These are phyloP conservation scores for Penicillium sclerotigenum DNA, from an alignment of 2,329 filamentous ascomycete genomes.

Conservation along the genomic window DNA sequence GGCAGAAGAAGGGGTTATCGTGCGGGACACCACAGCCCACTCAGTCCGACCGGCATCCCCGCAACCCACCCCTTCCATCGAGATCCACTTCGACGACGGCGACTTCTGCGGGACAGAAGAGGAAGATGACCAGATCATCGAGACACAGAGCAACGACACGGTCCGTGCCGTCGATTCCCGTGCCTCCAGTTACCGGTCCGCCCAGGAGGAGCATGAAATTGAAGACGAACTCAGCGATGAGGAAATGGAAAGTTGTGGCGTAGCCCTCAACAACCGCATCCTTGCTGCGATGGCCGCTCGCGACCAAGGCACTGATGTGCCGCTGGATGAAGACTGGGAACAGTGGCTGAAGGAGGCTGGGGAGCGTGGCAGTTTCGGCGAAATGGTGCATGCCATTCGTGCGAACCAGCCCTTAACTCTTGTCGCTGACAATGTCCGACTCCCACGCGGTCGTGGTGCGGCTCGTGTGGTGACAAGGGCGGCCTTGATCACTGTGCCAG, in stretches of 20 bases:
- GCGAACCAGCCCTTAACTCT: slow-evolving; percentile 35
- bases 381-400: slow-evolving; percentile 41
- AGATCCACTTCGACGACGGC: slow-evolving; percentile 32
- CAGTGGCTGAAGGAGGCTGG: slow-evolving; percentile 58
- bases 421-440: slow-evolving; percentile 24
- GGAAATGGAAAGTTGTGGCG: slow-evolving; percentile 51
- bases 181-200: slow-evolving; percentile 21
- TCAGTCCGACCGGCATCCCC: slow-evolving; percentile 53
- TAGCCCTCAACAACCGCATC: slow-evolving; percentile 52
- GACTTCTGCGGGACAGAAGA: slow-evolving; percentile 25
- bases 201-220: slow-evolving; percentile 29
- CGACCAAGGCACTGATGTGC: slow-evolving; percentile 47
- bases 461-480: slow-evolving; percentile 17
- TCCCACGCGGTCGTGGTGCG: slow-evolving; percentile 17
- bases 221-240: slow-evolving; percentile 47
- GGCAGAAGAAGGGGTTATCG: slow-evolving; percentile 56
- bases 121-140: slow-evolving; percentile 23
- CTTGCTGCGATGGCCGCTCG: slow-evolving; percentile 53
- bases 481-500: slow-evolving; percentile 20
- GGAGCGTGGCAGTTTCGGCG: slow-evolving; percentile 48
- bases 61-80: slow-evolving; percentile 30
- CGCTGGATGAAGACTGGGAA: slow-evolving; percentile 51
- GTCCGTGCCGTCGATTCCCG: slow-evolving; percentile 22
- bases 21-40: slow-evolving; percentile 60
- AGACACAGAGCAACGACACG: slow-evolving; percentile 25